Evolutionary conservation across 2,329 filamentous ascomycete genomes (phyloP), one percentile per base, ranked within the genome.

Genomic region (Magnaporthales sp.): DNA sequence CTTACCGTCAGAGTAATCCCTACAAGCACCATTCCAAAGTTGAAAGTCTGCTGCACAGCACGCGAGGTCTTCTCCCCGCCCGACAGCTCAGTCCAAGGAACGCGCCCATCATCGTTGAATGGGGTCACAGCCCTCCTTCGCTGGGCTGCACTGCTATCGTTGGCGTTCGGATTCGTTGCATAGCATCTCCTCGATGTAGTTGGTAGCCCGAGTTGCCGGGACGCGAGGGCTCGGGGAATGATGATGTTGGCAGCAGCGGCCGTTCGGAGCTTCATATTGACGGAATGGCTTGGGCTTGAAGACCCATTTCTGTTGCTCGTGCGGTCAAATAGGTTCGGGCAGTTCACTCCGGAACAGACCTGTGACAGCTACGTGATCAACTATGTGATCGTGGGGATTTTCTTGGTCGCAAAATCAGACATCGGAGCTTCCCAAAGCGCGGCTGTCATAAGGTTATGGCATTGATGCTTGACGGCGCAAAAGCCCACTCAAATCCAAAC

Each of bases 21-120:
- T 8, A 89, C 81, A 1, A 92, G 71, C 9, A 97, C 87, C 69
- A 97, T 78, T 70, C 89, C 84, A 70, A 97, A 87, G 77, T 98
- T 97, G 80, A 96, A 90, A 19, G 89, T 91, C 77, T 97, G 94
- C 77, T 97, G 93, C 0, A 92, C 94, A 9, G 92, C 91, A 54
- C 94, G 86, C 27, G 90, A 90, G 2, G 89, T 88, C 77, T 97
- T 97, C 76, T 97, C 94, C 63, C 80, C 80, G 0, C 79, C 80
- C 0, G 89, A 92, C 2, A 98, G 84, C 66, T 95, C 83, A 3
- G 81, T 84, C 94, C 94, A 98, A 4, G 88, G 86, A 1, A 97
- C 88, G 69, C 85, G 84, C 8, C 94, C 94, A 73, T 92, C 90
- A 72, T 97, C 94, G 72, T 92, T 95, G 73, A 93, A 89, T 0